Evolutionary conservation across 2,329 filamentous ascomycete species (phyloP), one percentile per base, ranked within the genome.

Genomic region (Pyrenochaeta sp.): DNA sequence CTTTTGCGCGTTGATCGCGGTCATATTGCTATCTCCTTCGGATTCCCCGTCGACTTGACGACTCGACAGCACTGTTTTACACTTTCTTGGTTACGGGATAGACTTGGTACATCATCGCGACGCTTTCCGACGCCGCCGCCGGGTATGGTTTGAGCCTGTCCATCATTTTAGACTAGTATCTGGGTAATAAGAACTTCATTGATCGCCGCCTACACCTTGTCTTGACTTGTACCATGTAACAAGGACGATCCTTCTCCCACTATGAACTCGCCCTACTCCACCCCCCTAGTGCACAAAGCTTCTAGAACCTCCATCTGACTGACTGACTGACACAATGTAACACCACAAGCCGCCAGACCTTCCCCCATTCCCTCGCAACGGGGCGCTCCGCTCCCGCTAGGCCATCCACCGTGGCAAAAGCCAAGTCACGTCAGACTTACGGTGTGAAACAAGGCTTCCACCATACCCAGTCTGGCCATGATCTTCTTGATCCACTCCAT

Each of bases 1-100:
- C 9, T 27, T 39, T 52, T 48, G 58, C 48, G 63, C 63, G 63
- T 66, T 64, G 63, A 64, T 50, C 63, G 63, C 61, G 53, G 59
- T 57, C 52, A 52, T 49, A 32, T 43, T 11, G 37, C 51, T 49
- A 20, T 29, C 50, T 33, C 15, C 49, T 40, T 44, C 43, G 47
- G 46, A 49, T 53, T 58, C 45, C 51, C 52, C 50, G 54, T 51
- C 46, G 33, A 54, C 39, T 35, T 58, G 29, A 47, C 53, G 39
- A 29, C 51, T 45, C 49, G 40, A 42, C 40, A 39, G 35, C 18
- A 32, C 36, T 49, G 33, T 33, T 41, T 30, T 39, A 31, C 17
- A 48, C 36, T 51, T 15, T 7, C 15, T 42, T 47, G 17, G 36
- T 18, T 14, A 39, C 14, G 14, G 36, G 36, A 39, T 39, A 39